Conservation (phyloP, 306 rosid genomes). For the Quercus parvula region DNA sequence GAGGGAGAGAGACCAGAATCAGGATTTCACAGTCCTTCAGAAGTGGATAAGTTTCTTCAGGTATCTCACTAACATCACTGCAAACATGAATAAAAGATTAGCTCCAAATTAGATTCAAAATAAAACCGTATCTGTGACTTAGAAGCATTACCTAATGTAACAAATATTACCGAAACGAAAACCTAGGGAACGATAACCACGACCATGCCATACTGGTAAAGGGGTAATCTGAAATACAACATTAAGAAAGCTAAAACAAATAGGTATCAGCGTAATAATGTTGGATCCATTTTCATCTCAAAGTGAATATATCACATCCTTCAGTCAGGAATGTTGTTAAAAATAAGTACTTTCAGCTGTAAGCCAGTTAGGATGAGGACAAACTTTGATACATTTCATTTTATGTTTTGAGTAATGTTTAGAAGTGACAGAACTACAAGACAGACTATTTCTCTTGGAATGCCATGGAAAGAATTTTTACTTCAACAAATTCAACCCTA, state of each 20-base stretch:
- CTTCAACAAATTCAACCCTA: neutral
- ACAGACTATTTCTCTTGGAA: neutral
- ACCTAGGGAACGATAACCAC: constrained; percentile 80
- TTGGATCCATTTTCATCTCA: neutral
- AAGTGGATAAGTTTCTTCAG: constrained; percentile 91
- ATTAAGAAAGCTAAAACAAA: neutral
- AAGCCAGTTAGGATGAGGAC: neutral
- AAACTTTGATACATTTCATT: neutral
- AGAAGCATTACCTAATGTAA: constrained; percentile 80
- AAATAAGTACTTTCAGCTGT: neutral
- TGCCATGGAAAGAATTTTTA: neutral
- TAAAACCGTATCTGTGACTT: neutral
- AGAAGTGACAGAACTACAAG: neutral
- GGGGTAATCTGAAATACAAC: constrained; percentile 68
- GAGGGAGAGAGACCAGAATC: constrained; percentile 52
- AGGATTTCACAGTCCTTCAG: constrained; percentile 73
- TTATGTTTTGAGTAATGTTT: neutral
- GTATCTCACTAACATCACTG: constrained; percentile 93
- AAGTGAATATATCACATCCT: neutral
- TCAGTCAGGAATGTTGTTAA: neutral
- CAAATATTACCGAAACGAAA: constrained; percentile 88
- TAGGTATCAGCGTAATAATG: constrained; percentile 12
- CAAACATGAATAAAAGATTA: constrained; percentile 27
- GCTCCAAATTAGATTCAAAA: neutral
- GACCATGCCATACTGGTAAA: constrained; percentile 96